Base-by-base conservation (phyloP, 2,329 filamentous ascomycete species). In the Hypoxylon sp. region DNA sequence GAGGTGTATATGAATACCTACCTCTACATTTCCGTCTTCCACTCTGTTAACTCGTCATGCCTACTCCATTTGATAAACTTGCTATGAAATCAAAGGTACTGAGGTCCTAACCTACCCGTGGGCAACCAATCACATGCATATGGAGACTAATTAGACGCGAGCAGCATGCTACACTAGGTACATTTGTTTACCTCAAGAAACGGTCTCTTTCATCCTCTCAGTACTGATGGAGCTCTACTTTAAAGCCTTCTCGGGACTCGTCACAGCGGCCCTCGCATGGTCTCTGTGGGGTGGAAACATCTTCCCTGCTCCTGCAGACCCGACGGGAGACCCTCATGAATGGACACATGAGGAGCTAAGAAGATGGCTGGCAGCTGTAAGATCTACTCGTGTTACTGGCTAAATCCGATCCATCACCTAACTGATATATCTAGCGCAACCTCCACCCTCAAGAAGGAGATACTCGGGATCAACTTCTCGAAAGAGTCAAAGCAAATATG, bases 281-380 rank as follows among this genome's bases (percentile, higher is more conserved):
- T 87, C 88, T 16, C 95, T 97, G 73, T 96, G 91, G 90, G 93
- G 93, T 61, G 85, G 88, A 56, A 93, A 95, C 68, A 86, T 97
- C 74, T 97, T 97, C 74, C 94, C 94, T 0, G 79, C 86, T 2
- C 83, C 89, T 70, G 65, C 83, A 50, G 94, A 97, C 76, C 93
- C 94, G n/a, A 92, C 83, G 27, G 94, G 94, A 65, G 86, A 93
- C 82, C 88, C 82, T 41, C 81, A 83, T 41, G 77, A 75, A 8
- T 98, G 95, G 95, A 93, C 92, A 0, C 83, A 85, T 61, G 90
- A 93, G 50, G 93, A 98, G 74, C 83, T 97, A 78, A 85, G 88
- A 66, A 84, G 90, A 74, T 98, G 94, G 94, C 82, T 98, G 53
- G 88, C 88, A 47, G 87, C 87, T 73, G 95, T 97, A 85, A 80